Percentiles rank a stretch among this genome's conserved stretches.
These are phyloP conservation scores for Vigna angularis DNA, from an alignment of 306 rosid species.

Conservation along the genomic window DNA sequence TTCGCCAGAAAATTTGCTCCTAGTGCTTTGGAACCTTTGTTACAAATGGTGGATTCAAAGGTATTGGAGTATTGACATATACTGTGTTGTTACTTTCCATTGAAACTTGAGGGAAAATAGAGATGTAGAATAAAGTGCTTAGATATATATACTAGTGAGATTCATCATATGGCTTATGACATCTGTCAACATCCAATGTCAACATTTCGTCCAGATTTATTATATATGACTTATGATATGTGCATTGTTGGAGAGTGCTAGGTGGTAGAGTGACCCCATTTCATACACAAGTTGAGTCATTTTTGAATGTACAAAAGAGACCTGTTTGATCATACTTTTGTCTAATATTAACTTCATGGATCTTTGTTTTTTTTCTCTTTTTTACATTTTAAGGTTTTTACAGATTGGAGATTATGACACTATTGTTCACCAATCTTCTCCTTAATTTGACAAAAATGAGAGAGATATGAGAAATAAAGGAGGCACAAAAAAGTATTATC, in stretches of 20 bases:
- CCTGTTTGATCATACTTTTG: slow-evolving; percentile 38
- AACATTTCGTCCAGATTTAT: neutral
- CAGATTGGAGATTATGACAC: neutral
- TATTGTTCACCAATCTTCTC: neutral
- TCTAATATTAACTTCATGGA: slow-evolving; percentile 9
- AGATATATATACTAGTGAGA: slow-evolving; percentile 29
- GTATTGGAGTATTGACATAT: slow-evolving; percentile 65
- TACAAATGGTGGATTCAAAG: slow-evolving; percentile 58
- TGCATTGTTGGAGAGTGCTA: slow-evolving; percentile 17
- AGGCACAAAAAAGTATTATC: neutral
- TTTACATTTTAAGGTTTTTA: neutral
- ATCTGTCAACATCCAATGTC: too few species aligned
- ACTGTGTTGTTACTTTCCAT: slow-evolving; percentile 7
- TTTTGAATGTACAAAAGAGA: slow-evolving; percentile 56
- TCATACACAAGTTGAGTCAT: slow-evolving; percentile 26
- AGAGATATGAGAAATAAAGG: neutral
- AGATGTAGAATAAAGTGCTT: slow-evolving; percentile 29
- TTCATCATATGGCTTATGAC: neutral
- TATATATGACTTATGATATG: neutral
- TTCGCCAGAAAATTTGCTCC: slow-evolving; percentile 96
- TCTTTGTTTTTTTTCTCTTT: neutral
- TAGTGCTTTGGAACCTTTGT: slow-evolving; percentile 81
- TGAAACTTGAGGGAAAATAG: slow-evolving; percentile 22
- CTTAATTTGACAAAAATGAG: neutral
- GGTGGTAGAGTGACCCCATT: slow-evolving; percentile 28